phyloP scores from a whole-genome alignment of 1,139 yeast species.

The Hansenula sp. region DNA sequence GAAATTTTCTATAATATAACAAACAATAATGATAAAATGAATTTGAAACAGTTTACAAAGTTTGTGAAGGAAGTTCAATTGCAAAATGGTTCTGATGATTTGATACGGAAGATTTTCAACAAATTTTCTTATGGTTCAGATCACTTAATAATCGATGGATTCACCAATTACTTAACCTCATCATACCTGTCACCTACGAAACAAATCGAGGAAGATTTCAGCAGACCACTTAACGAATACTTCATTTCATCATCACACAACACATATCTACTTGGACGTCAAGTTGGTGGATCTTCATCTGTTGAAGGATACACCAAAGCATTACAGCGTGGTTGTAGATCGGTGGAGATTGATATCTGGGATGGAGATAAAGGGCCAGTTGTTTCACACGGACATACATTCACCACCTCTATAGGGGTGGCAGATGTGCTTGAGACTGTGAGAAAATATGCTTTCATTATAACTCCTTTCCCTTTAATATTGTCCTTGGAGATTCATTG shows the following conservation, averaged over 20 bases:
- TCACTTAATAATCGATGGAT: constrained; percentile 21
- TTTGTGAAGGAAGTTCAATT: constrained; percentile 51
- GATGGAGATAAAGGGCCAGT: constrained; percentile 81
- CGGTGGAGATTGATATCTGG: constrained; percentile 94
- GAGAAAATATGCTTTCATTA: constrained; percentile 77
- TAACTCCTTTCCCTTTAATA: constrained; percentile 80
- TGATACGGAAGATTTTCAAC: constrained; percentile 35
- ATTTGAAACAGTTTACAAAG: constrained; percentile 32
- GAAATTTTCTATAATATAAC: constrained; percentile 32
- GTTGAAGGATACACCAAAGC: constrained; percentile 90
- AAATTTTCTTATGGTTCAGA: constrained; percentile 35
- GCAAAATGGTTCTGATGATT: constrained; percentile 34
- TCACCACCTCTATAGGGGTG: constrained; percentile 71
- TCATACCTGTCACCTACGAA: constrained; percentile 29
- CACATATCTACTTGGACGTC: constrained; percentile 85
- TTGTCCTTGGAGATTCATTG: constrained; percentile 88
- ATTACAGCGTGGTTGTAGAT: constrained; percentile 86
- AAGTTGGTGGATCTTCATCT: constrained; percentile 87
- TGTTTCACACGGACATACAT: constrained; percentile 84
- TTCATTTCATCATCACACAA: constrained; percentile 92
- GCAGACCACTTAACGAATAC: constrained; percentile 77
- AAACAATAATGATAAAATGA: constrained; percentile 21
- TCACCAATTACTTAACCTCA: constrained; percentile 34
- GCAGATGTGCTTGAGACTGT: constrained; percentile 67
- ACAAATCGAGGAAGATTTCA: constrained; percentile 38